Evolutionary conservation across 108 stramenopile genomes (phyloP).

Genomic region (Bacterosira constricta): DNA sequence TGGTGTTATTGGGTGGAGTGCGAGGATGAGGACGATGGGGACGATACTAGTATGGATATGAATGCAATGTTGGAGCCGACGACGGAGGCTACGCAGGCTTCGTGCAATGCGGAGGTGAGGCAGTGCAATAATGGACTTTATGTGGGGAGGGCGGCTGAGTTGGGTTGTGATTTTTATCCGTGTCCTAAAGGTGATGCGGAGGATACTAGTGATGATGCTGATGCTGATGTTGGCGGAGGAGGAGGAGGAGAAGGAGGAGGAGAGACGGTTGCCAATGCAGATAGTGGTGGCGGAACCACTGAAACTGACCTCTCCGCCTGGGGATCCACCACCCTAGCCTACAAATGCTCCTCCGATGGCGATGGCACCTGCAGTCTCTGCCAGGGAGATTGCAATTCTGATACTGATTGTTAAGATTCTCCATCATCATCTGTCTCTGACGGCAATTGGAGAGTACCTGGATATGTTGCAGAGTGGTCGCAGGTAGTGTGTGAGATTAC

Average conservation of each 20-base stretch:
- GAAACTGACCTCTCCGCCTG: background rate
- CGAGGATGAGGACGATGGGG: background rate
- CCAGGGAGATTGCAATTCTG: conserved; percentile 47
- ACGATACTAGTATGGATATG: background rate
- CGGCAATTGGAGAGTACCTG: no score
- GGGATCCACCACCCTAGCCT: conserved; percentile 23
- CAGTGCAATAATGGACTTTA: conserved; percentile 31
- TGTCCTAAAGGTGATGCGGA: conserved; percentile 21
- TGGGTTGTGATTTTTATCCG: conserved; percentile 50
- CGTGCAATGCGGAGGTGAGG: conserved; percentile 43
- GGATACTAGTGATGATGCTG: background rate
- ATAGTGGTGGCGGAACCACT: background rate
- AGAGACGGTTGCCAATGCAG: background rate
- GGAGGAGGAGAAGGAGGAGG: background rate
- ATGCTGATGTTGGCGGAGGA: background rate
- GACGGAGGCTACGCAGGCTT: conserved; percentile 6
- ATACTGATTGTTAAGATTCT: no score
- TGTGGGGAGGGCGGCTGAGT: conserved; percentile 34
- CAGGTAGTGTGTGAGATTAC: no score
- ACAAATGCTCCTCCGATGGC: conserved; percentile 9
- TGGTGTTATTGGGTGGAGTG: conserved; percentile 45
- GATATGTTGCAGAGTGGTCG: no score
- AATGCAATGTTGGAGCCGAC: background rate
- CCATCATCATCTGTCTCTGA: no score
- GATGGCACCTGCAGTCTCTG: conserved; percentile 37